Evolutionary conservation across 164 flowering plant genomes (phyloP).

Genomic region (Umbellularia californica): DNA sequence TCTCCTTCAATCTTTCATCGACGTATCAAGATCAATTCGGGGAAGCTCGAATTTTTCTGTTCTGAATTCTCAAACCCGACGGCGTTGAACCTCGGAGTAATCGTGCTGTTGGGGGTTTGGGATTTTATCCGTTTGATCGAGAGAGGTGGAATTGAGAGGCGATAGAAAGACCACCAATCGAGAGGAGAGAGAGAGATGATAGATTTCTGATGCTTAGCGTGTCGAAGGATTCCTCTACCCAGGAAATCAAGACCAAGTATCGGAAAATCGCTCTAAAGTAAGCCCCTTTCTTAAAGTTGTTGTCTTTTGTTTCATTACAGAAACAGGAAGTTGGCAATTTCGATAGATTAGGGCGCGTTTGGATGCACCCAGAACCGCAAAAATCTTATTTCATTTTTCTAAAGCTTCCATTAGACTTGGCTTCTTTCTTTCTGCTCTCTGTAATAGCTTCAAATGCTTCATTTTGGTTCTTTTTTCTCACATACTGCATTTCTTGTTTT

Average conservation of each 20-base stretch:
- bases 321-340: background rate
- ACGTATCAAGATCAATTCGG: too few species aligned
- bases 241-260: background rate
- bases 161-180: background rate
- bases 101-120: background rate
- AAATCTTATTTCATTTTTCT: too few species aligned
- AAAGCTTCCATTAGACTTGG: too few species aligned
- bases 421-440: too few species aligned
- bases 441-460: too few species aligned
- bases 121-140: background rate
- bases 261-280: background rate
- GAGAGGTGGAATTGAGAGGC: background rate
- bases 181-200: constrained; percentile 15
- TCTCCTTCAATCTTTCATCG: background rate
- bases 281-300: too few species aligned
- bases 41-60: too few species aligned
- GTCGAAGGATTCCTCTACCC: background rate
- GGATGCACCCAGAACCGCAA: background rate
- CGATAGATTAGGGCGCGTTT: background rate
- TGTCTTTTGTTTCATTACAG: background rate
- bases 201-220: constrained; percentile 16
- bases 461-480: too few species aligned
- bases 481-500: too few species aligned
- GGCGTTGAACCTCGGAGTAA: background rate
- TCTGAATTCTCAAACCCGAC: background rate